Base-by-base conservation (phyloP, 2,329 filamentous ascomycete genomes). In the Calonectria montana region DNA sequence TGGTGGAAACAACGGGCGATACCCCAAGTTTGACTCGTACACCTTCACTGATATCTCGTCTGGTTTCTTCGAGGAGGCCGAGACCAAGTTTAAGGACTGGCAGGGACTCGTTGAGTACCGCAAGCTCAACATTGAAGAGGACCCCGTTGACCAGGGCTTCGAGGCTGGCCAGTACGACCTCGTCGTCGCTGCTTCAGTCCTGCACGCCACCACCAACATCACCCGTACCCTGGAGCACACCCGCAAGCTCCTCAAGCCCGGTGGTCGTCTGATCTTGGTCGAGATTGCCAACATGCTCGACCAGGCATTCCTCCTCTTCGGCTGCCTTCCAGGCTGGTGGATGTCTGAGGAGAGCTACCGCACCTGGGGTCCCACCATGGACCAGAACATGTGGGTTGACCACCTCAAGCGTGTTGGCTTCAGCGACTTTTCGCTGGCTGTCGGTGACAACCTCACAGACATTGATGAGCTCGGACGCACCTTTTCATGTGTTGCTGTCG, bases 281-380 rank as follows among this genome's bases (percentile, higher is more conserved):
- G 64, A 67, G 29, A 67, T 67, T 9, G 35, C 50, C 0, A 25
- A 67, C n/a, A 27, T 67, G 15, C 50, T 67, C 2, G 57, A 67
- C 37, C 64, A 27, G 1, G 67, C 47, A 4, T 67, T 67, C 43
- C 59, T 70, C 1, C 39, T 39, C 4, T 70, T 70, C 45, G 67
- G 50, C 4, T 27, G 27, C 21, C 61, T 70, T 9, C 67, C 67
- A 4, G 67, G 67, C n/a, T 70, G 67, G 67, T 70, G 67, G 67
- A 55, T 65, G 47, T 59, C 67, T 3, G 68, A 70, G 16, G 62
- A 66, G 29, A 35, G 39, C 27, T 66, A 41, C 41, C 48, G 50
- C 3, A 50, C 39, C 29, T 50, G 68, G 50, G 68, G 68, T 10
- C 68, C 68, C 2, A 65, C 57, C 0, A 66, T 70, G 50, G 50